Evolutionary conservation across 2,329 filamentous ascomycete species (phyloP), one percentile per base, ranked within the genome.

Genomic region (Fusarium luffae): DNA sequence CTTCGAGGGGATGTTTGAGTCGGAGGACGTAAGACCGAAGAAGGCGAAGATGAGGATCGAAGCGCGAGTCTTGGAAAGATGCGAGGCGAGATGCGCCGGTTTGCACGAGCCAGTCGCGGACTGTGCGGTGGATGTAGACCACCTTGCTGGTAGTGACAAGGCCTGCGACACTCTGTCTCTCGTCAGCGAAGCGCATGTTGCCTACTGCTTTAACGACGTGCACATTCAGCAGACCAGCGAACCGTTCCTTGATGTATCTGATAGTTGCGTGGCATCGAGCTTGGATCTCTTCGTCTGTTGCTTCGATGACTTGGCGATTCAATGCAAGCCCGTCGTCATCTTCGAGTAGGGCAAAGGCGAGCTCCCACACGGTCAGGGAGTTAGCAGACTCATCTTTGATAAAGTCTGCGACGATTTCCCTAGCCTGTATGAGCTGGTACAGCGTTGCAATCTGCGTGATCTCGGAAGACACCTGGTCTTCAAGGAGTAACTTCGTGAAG

Each of bases 1-100:
- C 71, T n/a, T 77, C 77, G 0, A 81, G 71, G 0, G 79, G 73
- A 6, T 68, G 37, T 57, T 80, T 80, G 49, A 81, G 70, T 1
- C 74, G 77, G 0, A 80, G 70, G 4, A 80, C 56, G 10, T 62
- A 62, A 28, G 59, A 63, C 13, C 47, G 43, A 1, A 62, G 41
- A 32, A 62, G 59, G 10, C 47, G 59, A 19, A 63, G 16, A 25
- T 63, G 59, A 5, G 59, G 21, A 18, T 62, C 47, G 13, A 63
- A 62, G 3, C n/a, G 27, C 18, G 21, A 4, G 4, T 27, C 27
- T 12, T 54, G 59, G 4, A 54, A 19, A 5, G 27, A n/a, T 23
- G 42, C 16, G 5, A 63, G 59, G 4, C 57, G 56, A 6, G 25
- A 13, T 4, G 34, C 34, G 8, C 49, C 49, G 5, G 27, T 16